Evolutionary conservation across 75 land plant species (phyloP).

Genomic region (Sequoiadendron giganteum): DNA sequence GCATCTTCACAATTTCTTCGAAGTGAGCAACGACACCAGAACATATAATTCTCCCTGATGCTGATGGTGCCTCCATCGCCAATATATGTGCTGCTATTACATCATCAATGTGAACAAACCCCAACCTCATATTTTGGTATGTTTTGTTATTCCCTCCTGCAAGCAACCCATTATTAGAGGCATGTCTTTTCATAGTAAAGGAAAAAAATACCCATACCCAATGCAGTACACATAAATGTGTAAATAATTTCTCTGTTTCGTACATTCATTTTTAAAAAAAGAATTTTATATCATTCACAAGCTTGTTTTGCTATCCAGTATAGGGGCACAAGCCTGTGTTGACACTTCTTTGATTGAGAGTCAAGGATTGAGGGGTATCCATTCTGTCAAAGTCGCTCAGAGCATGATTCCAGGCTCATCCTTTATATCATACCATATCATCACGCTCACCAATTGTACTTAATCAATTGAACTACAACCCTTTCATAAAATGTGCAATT

Average conservation of each 20-base stretch:
- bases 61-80: slow-evolving; percentile 64
- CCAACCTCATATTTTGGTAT: slow-evolving; percentile 72
- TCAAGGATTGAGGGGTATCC: no score
- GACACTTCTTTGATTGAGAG: no score
- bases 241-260: not conserved
- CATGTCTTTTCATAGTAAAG: slow-evolving; percentile 15
- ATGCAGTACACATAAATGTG: not conserved
- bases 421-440: no score
- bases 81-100: slow-evolving; percentile 70
- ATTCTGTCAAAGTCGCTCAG: no score
- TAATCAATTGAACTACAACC: no score
- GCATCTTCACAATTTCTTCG: slow-evolving; percentile 74
- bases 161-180: not conserved
- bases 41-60: slow-evolving; percentile 81
- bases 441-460: no score
- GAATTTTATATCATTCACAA: no score
- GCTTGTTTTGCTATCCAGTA: no score
- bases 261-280: not conserved
- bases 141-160: slow-evolving; percentile 5
- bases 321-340: no score
- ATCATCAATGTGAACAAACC: slow-evolving; percentile 91
- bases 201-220: not conserved
- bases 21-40: slow-evolving; percentile 83
- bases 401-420: no score
- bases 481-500: no score